Base-by-base conservation (phyloP, 176 grass and related monocot genomes). In the Alopecurus myosuroides region DNA sequence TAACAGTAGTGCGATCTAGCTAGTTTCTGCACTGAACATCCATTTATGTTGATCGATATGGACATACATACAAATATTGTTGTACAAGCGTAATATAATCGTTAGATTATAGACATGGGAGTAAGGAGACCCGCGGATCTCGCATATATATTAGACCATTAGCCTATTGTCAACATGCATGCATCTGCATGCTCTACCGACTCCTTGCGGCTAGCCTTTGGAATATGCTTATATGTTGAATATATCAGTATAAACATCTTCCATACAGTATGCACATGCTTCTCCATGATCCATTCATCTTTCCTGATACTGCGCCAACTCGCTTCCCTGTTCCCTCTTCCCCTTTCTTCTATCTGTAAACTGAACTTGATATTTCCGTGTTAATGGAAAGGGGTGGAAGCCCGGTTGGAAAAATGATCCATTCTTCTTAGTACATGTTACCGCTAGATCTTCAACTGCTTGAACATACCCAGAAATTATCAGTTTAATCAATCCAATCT, bases 391-490 rank as follows among this genome's bases (percentile, higher is more conserved):
- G n/a, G n/a, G n/a, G n/a, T n/a, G n/a, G n/a, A n/a, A n/a, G n/a
- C n/a, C n/a, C n/a, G n/a, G n/a, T n/a, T n/a, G n/a, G n/a, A n/a
- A n/a, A n/a, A n/a, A 41, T 35, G 7, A 50, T 82, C 39, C 37
- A 28, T 82, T 44, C 6, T 61, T n/a, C 35, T 1, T 19, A 44
- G n/a, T n/a, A n/a, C n/a, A n/a, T 6, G 37, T 52, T 1, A 1
- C 9, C 20, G 30, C 83, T 82, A 94, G 50, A 92, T 86, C 83
- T 82, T 90, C 90, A 94, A 41, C 40, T 90, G 85, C 82, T 80
- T 94, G 42, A 92, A 55, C 82, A 90, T 94, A 88, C 66, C 20
- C 52, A 14, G 0, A 68, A 22, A 55, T 31, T 31, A 11, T 15
- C 30, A 45, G 48, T 9, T 84, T 31, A 33, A 19, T 2, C 3